Evolutionary conservation across 352 stramenopile species (phyloP), one percentile per base, ranked within the genome.

Genomic region (Pythium dissotocum): DNA sequence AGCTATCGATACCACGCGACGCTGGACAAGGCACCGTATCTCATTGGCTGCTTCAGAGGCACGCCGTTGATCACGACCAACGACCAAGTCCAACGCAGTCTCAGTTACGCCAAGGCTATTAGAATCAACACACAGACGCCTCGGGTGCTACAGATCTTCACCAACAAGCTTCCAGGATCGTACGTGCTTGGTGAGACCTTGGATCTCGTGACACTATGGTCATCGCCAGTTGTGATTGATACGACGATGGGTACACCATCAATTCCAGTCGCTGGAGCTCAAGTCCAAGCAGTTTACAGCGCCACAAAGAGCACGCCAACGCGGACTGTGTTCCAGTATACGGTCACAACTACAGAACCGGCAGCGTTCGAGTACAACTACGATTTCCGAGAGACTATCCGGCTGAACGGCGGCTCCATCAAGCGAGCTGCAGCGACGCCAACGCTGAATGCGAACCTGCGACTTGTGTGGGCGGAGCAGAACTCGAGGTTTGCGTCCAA

Each of bases 1-100:
- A 82, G 71, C 21, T 94, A 94, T 24, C 74, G 80, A 4, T 94
- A 94, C 65, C 79, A 91, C 53, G 82, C 86, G 21, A 88, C 82
- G 3, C 58, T 49, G 8, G 60, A 74, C 16, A 63, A 44, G 1
- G 42, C 75, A 0, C 86, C 86, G 1, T 94, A 83, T n/a, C 71
- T 90, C 26, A 72, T 94, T 10, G 83, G 83, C 1, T 94, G 86
- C 46, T 92, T 88, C 60, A 71, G 62, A 3, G 85, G 85, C 21
- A 72, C 58, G 32, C 61, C 60, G 6, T 16, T 38, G 40, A 33
- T 62, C 14, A 49, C 65, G 2, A 56, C 48, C 1, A 57, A 66
- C 6, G 67, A 79, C 54, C 38, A 53, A 33, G 38, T 85, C 9
- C 81, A 88, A 12, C 71, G 75, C 44, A 91, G 82, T 71, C 58